These are phyloP conservation scores for Diplodia sapinea DNA, from an alignment of 2,329 filamentous ascomycete species.

Conservation along the genomic window DNA sequence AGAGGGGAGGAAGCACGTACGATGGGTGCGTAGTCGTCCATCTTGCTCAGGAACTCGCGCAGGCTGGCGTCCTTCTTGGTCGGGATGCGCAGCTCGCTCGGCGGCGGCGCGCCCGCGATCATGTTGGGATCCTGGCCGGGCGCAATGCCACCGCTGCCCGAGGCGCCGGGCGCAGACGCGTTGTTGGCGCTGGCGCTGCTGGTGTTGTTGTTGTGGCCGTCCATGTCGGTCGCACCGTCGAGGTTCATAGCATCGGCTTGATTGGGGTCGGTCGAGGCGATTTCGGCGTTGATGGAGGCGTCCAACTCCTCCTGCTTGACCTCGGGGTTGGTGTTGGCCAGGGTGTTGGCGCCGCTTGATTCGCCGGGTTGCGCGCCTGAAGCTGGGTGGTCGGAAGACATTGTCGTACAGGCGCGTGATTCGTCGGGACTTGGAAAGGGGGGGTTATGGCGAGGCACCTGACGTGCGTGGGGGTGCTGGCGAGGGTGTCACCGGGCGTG, in stretches of 20 bases:
- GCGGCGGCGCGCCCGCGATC: conserved; percentile 50
- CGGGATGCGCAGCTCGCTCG: conserved; percentile 67
- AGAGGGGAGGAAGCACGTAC: conserved; percentile 59
- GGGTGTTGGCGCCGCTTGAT: neutral
- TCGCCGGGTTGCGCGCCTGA: conserved; percentile 19
- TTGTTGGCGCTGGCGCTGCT: neutral
- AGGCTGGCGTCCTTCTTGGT: conserved; percentile 90
- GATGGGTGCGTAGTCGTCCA: conserved; percentile 98
- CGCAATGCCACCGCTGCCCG: neutral
- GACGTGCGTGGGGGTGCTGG: conserved; percentile 26
- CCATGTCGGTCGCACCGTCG: conserved; percentile 49
- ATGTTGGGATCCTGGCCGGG: conserved; percentile 42
- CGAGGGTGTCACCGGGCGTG: conserved; percentile 24
- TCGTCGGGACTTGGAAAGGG: conserved; percentile 13
- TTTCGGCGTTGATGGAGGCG: conserved; percentile 51
- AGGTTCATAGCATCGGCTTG: conserved; percentile 50
- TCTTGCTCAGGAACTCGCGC: conserved; percentile 91
- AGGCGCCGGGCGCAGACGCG: neutral
- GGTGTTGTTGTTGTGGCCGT: conserved; percentile 33
- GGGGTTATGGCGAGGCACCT: conserved; percentile 24
- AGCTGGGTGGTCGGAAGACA: conserved; percentile 21
- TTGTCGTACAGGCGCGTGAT: conserved; percentile 29
- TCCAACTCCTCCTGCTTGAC: conserved; percentile 48
- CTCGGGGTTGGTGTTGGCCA: conserved; percentile 10
- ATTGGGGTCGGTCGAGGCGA: conserved; percentile 40